Base-by-base conservation (phyloP, 2,329 filamentous ascomycete genomes). In the Didymella keratinophila region DNA sequence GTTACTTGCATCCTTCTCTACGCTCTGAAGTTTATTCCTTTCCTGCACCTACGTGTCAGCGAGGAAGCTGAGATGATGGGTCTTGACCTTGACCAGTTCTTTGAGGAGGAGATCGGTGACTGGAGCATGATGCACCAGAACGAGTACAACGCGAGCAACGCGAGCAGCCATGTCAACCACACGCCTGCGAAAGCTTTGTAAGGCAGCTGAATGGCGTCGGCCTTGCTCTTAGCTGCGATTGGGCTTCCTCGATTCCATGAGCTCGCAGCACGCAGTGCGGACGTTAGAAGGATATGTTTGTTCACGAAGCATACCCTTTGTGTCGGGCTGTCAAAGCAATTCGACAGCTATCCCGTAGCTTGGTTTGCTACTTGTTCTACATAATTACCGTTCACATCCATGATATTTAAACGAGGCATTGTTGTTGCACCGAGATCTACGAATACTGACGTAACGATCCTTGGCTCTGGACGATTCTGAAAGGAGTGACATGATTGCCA, bases 31-130 rank as follows among this genome's bases (percentile, higher is more conserved):
- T 84, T 77, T 63, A 82, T 84, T 32, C 84, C 84, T 0, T 80
- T 80, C 41, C 78, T 86, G 77, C 79, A 83, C 30, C 73, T 86
- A 52, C 78, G 84, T 42, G 83, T 86, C 49, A 79, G 76, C 58
- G 83, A 85, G 58, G 83, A 86, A 67, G 81, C 76, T 3, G 84
- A 86, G 72, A 82, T 83, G 75, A 77, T 82, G 51, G 84, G 84
- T 18, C 69, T 86, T 27, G 84, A 86, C 63, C 64, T 80, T 6
- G 80, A 85, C 37, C 82, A 85, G 67, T 86, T 86, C 72, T 78
- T 82, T 41, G 83, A 86, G 72, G 84, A 86, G 75, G 80, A 84
- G 72, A 84, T 86, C 68, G 82, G 82, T 14, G 82, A 83, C 57
- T 83, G 81, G 78, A 79, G 70, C 30, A 71, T 81, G 47, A 61